Evolutionary conservation across 805 yeast genomes (phyloP).

Genomic region (Clavispora asparagi): DNA sequence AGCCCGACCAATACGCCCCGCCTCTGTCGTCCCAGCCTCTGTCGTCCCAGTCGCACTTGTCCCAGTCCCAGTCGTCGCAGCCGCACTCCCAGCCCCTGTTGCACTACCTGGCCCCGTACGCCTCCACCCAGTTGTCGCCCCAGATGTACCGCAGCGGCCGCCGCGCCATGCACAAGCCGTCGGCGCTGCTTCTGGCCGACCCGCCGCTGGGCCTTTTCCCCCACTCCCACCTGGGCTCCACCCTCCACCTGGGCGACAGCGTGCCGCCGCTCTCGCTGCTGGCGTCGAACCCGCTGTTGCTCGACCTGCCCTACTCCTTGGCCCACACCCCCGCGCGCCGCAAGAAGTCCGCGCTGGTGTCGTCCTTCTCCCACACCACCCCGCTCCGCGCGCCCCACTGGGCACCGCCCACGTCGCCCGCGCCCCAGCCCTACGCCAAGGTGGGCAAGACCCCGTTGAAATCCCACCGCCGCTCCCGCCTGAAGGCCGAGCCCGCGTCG

Average conservation of each 20-base stretch:
- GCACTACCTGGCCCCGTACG: too few species aligned
- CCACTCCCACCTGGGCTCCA: conserved; percentile 9
- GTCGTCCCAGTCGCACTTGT: too few species aligned
- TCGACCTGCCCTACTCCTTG: conserved; percentile 27
- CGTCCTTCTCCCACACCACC: conserved; percentile 27
- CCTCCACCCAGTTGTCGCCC: background rate
- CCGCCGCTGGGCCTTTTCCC: conserved; percentile 14
- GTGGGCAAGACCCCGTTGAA: conserved; percentile 32
- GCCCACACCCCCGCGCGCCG: conserved; percentile 34
- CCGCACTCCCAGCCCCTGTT: too few species aligned
- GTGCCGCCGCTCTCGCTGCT: conserved; percentile 34
- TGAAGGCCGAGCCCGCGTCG: conserved; percentile 11
- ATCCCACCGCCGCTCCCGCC: conserved; percentile 14
- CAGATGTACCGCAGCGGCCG: background rate
- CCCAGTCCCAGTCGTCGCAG: too few species aligned
- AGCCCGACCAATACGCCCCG: background rate
- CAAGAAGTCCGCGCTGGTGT: conserved; percentile 30
- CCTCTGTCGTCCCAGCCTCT: background rate
- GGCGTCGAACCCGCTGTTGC: conserved; percentile 29
- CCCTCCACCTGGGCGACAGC: conserved; percentile 30
- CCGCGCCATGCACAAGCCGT: conserved; percentile 8
- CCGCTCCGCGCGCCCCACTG: conserved; percentile 23
- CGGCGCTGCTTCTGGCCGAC: conserved; percentile 9
- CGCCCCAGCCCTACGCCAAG: conserved; percentile 16
- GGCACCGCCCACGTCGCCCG: background rate